phyloP scores from a whole-genome alignment of 257 asterid genomes.

The Solanum paucissectum region DNA sequence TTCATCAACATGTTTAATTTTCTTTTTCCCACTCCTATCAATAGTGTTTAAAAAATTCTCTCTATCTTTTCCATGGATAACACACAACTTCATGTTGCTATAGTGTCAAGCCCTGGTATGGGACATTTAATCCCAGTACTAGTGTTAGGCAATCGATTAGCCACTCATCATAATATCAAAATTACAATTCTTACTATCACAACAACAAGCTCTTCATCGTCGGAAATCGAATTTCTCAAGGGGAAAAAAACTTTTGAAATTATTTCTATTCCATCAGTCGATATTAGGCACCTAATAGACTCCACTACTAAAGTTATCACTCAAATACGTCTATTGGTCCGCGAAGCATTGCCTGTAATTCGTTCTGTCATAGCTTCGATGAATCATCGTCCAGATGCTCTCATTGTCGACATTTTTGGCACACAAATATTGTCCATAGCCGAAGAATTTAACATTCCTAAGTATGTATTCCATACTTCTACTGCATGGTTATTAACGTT shows the following conservation, averaged over 20 bases:
- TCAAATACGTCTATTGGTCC: neutral
- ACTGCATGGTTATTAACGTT: constrained; percentile 1
- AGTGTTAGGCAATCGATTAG: constrained; percentile 7
- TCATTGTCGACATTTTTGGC: constrained; percentile 9
- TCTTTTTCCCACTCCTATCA: neutral
- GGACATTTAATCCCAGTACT: constrained; percentile 13
- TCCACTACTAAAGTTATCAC: neutral
- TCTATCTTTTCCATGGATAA: neutral
- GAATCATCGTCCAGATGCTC: neutral
- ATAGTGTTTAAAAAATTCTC: neutral
- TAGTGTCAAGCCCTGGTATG: constrained; percentile 16
- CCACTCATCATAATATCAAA: neutral
- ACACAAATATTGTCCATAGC: neutral
- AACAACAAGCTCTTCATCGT: neutral
- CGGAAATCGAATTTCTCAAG: neutral
- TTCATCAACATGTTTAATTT: neutral
- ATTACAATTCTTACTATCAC: constrained; percentile 12
- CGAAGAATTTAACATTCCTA: constrained; percentile 1
- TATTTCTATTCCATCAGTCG: neutral
- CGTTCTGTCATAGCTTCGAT: neutral
- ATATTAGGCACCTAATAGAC: neutral
- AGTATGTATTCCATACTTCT: neutral
- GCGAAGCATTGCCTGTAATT: neutral
- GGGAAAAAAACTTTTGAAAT: neutral
- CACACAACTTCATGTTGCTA: constrained; percentile 11